Conservation (phyloP, 1,284 basidiomycete species). For the Sphagnurus paluster region DNA sequence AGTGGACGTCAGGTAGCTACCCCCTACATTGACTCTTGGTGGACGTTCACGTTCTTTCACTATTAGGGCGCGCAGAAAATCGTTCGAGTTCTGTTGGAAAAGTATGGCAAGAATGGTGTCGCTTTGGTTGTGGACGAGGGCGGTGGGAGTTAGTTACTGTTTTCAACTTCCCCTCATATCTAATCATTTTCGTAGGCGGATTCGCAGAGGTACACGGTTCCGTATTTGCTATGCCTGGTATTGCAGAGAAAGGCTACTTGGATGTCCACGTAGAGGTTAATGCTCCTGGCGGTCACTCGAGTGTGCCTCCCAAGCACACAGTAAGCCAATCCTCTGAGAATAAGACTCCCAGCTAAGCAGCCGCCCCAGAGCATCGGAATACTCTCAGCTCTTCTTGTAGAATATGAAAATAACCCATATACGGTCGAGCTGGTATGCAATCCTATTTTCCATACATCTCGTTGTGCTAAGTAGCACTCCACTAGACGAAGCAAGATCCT, state of each 20-base stretch:
- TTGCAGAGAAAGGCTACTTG: slow-evolving; percentile 23
- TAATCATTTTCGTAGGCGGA: slow-evolving; percentile 30
- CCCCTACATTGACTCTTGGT: not conserved
- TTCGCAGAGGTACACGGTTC: slow-evolving; percentile 39
- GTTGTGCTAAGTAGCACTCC: not conserved
- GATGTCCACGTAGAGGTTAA: slow-evolving; percentile 31
- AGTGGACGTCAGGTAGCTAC: slow-evolving; percentile 47
- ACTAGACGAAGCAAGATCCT: slow-evolving; percentile 39
- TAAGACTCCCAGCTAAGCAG: not conserved
- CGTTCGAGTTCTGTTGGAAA: slow-evolving; percentile 44
- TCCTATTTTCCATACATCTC: not conserved
- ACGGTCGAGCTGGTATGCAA: slow-evolving; percentile 36
- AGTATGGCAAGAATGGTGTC: slow-evolving; percentile 61
- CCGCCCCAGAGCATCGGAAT: slow-evolving; percentile 56
- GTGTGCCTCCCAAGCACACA: slow-evolving; percentile 60
- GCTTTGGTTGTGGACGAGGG: slow-evolving; percentile 65
- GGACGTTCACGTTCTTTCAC: not conserved
- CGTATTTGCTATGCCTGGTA: slow-evolving; percentile 37
- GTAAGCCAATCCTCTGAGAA: slow-evolving; percentile 25
- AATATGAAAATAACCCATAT: slow-evolving; percentile 55
- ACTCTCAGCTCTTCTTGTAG: slow-evolving; percentile 53
- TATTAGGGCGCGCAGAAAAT: slow-evolving; percentile 56
- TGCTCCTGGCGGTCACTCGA: slow-evolving; percentile 65
- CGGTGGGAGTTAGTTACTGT: slow-evolving; percentile 31
- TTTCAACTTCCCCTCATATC: not conserved